Base-by-base conservation (phyloP, 768 basidiomycete genomes). In the Tylopilus sp. region DNA sequence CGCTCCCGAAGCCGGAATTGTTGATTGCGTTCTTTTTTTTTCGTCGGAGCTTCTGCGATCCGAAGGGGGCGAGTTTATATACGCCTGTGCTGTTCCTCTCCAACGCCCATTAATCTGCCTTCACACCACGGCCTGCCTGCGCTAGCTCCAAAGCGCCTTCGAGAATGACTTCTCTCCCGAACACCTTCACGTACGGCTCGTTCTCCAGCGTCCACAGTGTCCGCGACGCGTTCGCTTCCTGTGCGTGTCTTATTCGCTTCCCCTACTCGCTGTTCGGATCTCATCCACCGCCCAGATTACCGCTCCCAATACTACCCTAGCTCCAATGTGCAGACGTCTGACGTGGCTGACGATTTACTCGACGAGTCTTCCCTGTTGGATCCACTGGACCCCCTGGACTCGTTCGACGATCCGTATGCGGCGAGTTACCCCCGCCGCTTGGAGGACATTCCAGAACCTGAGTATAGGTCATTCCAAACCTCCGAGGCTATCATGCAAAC, bases 291-390 rank as follows among this genome's bases (percentile, higher is more conserved):
- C 54, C 19, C 57, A 89, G 87, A 89, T 65, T 82, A 81, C 49
- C 80, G 87, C 28, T 74, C 85, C 9, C 86, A 88, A 63, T 85
- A 80, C 61, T 77, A 87, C 36, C 82, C 82, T 21, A 81, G 80
- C 44, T 82, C 84, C 10, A 76, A 77, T 29, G 77, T 85, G 25
- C 78, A 77, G 17, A 73, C 79, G 6, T 71, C 76, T 7, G 78
- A 81, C 52, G 63, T 70, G 8, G 71, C 67, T 17, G 73, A 73
- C 48, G 65, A 70, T 19, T 72, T 70, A 9, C 66, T 72, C 28
- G 74, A 79, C 30, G 50, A 52, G 17, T 21, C 38, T 33, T 21
- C 51, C 30, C 51, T 50, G 14, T 57, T 56, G 6, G 56, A 55
- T 17, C 21, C 36, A 38, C 21, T 30, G 13, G 30, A 36, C 28